Conservation (phyloP, 257 asterid species). For the Lycium barbarum region DNA sequence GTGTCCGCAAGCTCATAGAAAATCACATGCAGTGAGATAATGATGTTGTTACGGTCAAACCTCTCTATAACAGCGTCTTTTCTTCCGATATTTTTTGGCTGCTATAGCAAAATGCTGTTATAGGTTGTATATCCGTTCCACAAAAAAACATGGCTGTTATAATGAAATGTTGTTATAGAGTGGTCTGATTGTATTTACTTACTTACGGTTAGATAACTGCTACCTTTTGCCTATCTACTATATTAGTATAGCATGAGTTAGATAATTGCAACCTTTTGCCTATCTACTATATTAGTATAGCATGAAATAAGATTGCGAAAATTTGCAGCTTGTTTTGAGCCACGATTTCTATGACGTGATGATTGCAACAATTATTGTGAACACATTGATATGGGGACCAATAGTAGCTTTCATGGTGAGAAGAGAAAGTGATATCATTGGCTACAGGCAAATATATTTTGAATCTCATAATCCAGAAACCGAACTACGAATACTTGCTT, state of each 20-base stretch:
- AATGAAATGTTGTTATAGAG: too few species aligned
- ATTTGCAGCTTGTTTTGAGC: constrained; percentile 69
- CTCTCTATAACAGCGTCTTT: too few species aligned
- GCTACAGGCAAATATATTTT: constrained; percentile 68
- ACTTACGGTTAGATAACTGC: neutral
- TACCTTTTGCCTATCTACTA: neutral
- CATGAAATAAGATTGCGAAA: constrained; percentile 10
- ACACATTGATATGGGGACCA: constrained; percentile 91
- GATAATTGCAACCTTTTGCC: neutral
- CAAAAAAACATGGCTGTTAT: too few species aligned
- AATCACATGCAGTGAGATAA: neutral
- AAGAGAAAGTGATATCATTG: constrained; percentile 73
- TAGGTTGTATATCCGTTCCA: too few species aligned
- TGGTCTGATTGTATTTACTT: neutral
- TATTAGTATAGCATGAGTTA: neutral
- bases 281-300: neutral
- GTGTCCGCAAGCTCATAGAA: neutral
- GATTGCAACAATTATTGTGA: constrained; percentile 75
- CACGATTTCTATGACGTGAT: constrained; percentile 68
- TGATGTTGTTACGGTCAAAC: neutral
- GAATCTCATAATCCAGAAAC: constrained; percentile 75
- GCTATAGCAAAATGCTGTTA: too few species aligned
- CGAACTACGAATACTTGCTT: constrained; percentile 76
- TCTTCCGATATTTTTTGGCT: too few species aligned
- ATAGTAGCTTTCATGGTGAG: constrained; percentile 76